These are phyloP conservation scores for Colletotrichum simmondsii DNA, from an alignment of 2,329 filamentous ascomycete genomes.

Conservation along the genomic window DNA sequence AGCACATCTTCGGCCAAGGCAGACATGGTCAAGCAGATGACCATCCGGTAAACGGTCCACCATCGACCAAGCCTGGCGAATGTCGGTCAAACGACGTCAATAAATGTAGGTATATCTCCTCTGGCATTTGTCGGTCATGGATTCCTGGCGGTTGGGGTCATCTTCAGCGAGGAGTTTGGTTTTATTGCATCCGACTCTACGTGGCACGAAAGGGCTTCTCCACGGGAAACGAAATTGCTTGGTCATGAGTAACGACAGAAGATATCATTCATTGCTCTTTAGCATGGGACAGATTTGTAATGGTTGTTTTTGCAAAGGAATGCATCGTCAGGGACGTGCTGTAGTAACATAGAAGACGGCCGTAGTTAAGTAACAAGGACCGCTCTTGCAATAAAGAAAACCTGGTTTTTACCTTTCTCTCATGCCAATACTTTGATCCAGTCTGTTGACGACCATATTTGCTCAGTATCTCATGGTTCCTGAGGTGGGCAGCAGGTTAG, in stretches of 20 bases:
- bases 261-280: slow-evolving; percentile 14
- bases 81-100: slow-evolving; percentile 37
- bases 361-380: slow-evolving; percentile 7
- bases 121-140: slow-evolving; percentile 53
- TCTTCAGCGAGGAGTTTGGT: slow-evolving; percentile 65
- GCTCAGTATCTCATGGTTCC: too few relatives aligned
- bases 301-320: not conserved
- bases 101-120: slow-evolving; percentile 61
- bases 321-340: slow-evolving; percentile 1
- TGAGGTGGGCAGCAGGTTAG: too few relatives aligned
- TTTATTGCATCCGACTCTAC: slow-evolving; percentile 52
- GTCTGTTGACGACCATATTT: not conserved
- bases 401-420: not conserved
- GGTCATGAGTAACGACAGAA: slow-evolving; percentile 33
- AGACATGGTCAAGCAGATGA: slow-evolving; percentile 94
- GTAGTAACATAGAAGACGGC: not conserved
- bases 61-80: slow-evolving; percentile 30
- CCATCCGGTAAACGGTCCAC: slow-evolving; percentile 73
- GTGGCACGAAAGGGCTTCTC: slow-evolving; percentile 63
- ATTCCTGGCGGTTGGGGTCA: slow-evolving; percentile 41
- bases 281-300: slow-evolving; percentile 8
- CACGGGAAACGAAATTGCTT: slow-evolving; percentile 41
- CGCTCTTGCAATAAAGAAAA: not conserved
- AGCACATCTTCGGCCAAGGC: slow-evolving; percentile 81
- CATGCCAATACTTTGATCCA: not conserved